Evolutionary conservation across 2,329 filamentous ascomycete genomes (phyloP).

Genomic region (Karstenula rhodostoma): DNA sequence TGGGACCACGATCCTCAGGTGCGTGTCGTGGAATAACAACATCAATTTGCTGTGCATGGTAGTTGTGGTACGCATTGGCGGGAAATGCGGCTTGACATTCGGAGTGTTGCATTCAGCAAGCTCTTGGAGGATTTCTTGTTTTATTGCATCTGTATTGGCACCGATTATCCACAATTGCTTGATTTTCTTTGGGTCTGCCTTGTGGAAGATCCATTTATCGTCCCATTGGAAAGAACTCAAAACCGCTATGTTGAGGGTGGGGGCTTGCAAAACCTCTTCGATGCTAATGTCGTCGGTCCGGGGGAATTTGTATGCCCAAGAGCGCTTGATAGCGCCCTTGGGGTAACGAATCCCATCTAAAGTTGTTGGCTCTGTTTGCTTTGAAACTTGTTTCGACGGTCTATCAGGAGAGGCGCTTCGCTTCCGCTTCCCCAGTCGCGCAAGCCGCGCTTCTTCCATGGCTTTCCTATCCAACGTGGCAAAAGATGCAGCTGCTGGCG

Average conservation of each 20-base stretch:
- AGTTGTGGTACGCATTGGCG: constrained; percentile 74
- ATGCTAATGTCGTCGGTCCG: constrained; percentile 81
- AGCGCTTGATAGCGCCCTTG: constrained; percentile 78
- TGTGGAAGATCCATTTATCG: constrained; percentile 74
- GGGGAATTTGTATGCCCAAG: constrained; percentile 72
- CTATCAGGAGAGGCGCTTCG: constrained; percentile 58
- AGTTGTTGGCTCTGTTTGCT: neutral
- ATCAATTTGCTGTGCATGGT: constrained; percentile 97
- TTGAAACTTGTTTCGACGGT: constrained; percentile 36
- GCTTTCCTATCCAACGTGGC: constrained; percentile 72
- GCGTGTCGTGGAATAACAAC: constrained; percentile 77
- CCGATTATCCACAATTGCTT: constrained; percentile 67
- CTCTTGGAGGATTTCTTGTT: constrained; percentile 33
- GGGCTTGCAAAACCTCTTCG: constrained; percentile 82
- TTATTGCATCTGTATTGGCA: constrained; percentile 57
- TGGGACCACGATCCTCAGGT: constrained; percentile 83
- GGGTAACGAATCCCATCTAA: constrained; percentile 55
- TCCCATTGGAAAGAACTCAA: constrained; percentile 91
- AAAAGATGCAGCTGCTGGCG: constrained; percentile 50
- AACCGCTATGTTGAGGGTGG: constrained; percentile 76
- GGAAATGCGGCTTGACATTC: constrained; percentile 77
- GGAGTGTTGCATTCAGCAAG: constrained; percentile 49
- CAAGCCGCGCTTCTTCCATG: constrained; percentile 86
- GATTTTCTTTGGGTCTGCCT: constrained; percentile 67
- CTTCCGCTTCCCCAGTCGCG: constrained; percentile 69